Conservation (phyloP, 495 filamentous ascomycete genomes). For the Letharia columbiana region DNA sequence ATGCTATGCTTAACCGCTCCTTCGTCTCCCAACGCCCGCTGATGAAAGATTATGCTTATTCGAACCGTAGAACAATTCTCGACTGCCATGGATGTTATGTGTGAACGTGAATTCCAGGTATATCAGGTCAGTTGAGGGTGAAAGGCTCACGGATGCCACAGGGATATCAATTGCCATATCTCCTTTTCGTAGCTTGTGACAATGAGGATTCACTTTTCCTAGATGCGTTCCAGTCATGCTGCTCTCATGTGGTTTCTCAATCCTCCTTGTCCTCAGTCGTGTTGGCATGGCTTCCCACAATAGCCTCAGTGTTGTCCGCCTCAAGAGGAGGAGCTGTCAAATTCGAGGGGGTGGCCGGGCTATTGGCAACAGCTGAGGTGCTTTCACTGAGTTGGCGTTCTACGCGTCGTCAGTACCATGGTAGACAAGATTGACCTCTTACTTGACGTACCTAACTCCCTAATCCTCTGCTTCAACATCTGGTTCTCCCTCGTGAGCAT, state of each 20-base stretch:
- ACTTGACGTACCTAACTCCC: constrained; percentile 51
- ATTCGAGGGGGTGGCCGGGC: constrained; percentile 19
- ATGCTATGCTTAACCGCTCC: constrained; percentile 11
- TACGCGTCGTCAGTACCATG: constrained; percentile 4
- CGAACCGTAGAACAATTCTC: neutral
- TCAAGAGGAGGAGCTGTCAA: constrained; percentile 20
- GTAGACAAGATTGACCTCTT: no score
- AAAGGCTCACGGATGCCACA: neutral
- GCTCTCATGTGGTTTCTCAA: neutral
- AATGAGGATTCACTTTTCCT: neutral
- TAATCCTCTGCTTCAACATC: constrained; percentile 77
- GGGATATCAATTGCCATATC: neutral
- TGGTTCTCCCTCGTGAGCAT: constrained; percentile 86
- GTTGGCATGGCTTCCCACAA: neutral
- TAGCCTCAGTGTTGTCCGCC: constrained; percentile 5
- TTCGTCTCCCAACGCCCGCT: neutral
- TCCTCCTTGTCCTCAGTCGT: constrained; percentile 13
- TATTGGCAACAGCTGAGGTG: constrained; percentile 19
- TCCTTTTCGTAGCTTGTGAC: neutral
- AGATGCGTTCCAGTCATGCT: neutral
- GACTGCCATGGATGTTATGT: neutral
- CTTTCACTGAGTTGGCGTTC: constrained; percentile 23
- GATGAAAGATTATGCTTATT: neutral
- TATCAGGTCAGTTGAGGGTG: neutral
- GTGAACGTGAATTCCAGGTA: neutral